phyloP scores from a whole-genome alignment of 1,284 basidiomycete species.

The Exsudoporus floridanus region DNA sequence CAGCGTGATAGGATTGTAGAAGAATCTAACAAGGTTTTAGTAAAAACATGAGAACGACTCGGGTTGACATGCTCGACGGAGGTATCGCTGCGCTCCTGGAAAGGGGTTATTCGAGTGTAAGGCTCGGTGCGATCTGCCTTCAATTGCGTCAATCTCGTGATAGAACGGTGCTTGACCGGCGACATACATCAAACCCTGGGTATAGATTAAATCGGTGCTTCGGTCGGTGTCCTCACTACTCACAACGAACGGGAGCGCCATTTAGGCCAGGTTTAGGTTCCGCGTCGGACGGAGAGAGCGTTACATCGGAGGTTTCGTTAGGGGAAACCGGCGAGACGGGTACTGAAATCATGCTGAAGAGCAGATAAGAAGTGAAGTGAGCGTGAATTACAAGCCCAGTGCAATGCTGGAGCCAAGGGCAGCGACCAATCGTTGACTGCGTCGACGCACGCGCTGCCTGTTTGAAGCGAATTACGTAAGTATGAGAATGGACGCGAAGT shows the following conservation, averaged over 20 bases:
- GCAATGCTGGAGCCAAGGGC: not conserved
- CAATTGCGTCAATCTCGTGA: constrained; percentile 17
- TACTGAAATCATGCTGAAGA: constrained; percentile 21
- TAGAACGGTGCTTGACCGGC: not conserved
- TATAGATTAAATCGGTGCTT: constrained; percentile 1
- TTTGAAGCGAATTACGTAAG: constrained; percentile 14
- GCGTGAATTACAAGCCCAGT: constrained; percentile 1
- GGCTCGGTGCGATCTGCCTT: constrained; percentile 79
- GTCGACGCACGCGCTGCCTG: constrained; percentile 16
- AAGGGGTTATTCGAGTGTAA: constrained; percentile 76
- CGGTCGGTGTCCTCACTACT: constrained; percentile 17
- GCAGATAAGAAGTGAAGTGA: not conserved
- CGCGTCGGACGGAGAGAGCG: constrained; percentile 28
- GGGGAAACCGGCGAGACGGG: constrained; percentile 31
- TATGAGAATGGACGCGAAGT: not conserved
- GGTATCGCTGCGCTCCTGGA: constrained; percentile 78
- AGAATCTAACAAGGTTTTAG: constrained; percentile 54
- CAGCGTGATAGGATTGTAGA: constrained; percentile 78
- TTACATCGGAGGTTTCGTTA: constrained; percentile 36
- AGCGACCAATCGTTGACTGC: constrained; percentile 13
- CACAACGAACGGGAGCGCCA: constrained; percentile 43
- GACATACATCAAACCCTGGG: constrained; percentile 52
- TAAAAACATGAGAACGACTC: not conserved
- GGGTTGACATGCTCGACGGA: constrained; percentile 64
- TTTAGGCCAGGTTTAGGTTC: constrained; percentile 40